A percentile compares a stretch with the other conserved stretches of the same genome.
These are phyloP conservation scores for Solanum rostratum DNA, from an alignment of 257 asterid species.

Conservation along the genomic window DNA sequence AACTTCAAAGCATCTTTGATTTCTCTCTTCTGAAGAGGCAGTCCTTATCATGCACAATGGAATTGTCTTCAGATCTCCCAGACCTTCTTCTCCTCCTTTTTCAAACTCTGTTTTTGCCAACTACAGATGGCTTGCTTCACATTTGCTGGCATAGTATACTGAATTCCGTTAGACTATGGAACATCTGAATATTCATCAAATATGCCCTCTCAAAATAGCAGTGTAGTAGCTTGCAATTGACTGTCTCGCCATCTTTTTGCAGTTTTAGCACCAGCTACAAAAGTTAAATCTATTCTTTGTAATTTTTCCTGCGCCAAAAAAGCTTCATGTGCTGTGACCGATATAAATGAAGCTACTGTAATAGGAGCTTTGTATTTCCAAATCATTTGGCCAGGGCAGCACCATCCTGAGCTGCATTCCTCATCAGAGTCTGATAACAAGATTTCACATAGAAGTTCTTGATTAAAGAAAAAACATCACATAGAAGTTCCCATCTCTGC, in stretches of 20 bases:
- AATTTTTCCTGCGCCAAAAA: not conserved
- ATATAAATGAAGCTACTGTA: not conserved
- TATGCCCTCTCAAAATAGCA: not conserved
- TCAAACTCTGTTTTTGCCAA: not conserved
- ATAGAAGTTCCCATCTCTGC: not conserved
- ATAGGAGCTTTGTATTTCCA: not conserved
- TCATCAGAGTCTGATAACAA: not conserved
- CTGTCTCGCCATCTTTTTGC: not conserved
- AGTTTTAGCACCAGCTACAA: not conserved
- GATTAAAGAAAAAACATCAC: not conserved
- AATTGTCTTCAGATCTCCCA: not conserved
- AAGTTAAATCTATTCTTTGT: not conserved
- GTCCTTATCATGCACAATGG: not conserved
- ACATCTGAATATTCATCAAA: not conserved
- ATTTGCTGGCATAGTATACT: not conserved
- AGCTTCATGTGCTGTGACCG: not conserved
- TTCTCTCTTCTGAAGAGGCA: not conserved
- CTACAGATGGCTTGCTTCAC: not conserved
- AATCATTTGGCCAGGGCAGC: not conserved
- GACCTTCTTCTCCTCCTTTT: not conserved
- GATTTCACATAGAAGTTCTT: not conserved
- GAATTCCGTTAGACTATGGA: not conserved
- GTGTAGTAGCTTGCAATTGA: not conserved
- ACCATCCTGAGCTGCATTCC: not conserved
- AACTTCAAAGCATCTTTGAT: not conserved